A percentile compares a stretch with the other conserved stretches of the same genome.
Evolutionary conservation across 257 asterid species (phyloP).

Genomic region (Penstemon eatonii): DNA sequence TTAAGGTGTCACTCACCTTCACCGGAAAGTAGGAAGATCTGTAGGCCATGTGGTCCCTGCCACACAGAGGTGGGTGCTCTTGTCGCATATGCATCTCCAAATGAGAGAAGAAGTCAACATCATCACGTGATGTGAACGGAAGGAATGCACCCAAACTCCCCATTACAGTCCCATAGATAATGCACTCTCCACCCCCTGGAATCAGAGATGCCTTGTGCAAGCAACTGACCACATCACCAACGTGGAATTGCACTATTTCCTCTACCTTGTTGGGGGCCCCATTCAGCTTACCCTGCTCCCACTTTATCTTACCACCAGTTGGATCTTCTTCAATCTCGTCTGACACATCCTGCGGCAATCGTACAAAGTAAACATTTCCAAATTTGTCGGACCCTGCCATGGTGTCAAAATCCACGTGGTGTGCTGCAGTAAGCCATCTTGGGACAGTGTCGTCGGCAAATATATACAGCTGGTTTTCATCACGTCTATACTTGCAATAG

Average conservation of each 20-base stretch:
- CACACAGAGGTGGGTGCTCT: slow-evolving; percentile 96
- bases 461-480: slow-evolving; percentile 94
- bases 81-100: slow-evolving; percentile 99
- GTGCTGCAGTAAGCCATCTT: slow-evolving; percentile 90
- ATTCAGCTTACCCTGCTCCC: slow-evolving; percentile 98
- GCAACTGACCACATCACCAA: slow-evolving; percentile 89
- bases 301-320: slow-evolving; percentile 98
- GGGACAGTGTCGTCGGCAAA: slow-evolving; percentile 99
- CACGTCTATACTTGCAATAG: slow-evolving; percentile 98
- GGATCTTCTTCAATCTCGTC: slow-evolving; percentile 99
- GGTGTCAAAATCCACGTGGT: slow-evolving; percentile 91
- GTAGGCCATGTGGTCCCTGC: slow-evolving; percentile 99
- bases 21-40: slow-evolving; percentile 96
- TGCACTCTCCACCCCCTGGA: slow-evolving; percentile 97
- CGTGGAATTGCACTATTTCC: slow-evolving; percentile 92
- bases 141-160: slow-evolving; percentile 95
- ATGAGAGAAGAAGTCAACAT: slow-evolving; percentile 96
- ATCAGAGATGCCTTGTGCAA: slow-evolving; percentile 89
- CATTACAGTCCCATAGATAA: slow-evolving; percentile 89
- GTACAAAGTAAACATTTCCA: slow-evolving; percentile 90
- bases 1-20: slow-evolving; percentile 52
- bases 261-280: slow-evolving; percentile 99
- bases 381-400: slow-evolving; percentile 98
- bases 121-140: slow-evolving; percentile 93
- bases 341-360: slow-evolving; percentile 92